Base-by-base conservation (phyloP, 2,329 filamentous ascomycete genomes). In the Alternaria conjuncta region DNA sequence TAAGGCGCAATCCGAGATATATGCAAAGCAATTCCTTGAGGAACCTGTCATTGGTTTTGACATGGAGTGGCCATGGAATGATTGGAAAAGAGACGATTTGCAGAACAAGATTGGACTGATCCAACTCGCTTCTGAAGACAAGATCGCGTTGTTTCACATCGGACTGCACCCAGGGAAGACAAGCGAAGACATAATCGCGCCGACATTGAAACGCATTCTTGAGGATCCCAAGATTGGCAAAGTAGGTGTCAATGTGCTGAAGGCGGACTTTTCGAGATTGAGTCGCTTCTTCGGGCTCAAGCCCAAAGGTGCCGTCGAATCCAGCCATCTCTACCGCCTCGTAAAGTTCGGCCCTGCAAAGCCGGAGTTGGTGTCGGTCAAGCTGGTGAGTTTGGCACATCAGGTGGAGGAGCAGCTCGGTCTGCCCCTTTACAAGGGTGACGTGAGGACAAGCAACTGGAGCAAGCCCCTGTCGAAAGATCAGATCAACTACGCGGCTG, bases 1-100 rank as follows among this genome's bases (percentile, higher is more conserved):
- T 60, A 86, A 85, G 47, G 82, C 88, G 36, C 87, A 87, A 3
- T 90, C 91, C 18, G 93, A 97, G 76, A 80, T 83, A 6, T 86
- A 92, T 8, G 82, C 87, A 18, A 79, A 86, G 61, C 85, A 90
- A 61, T 97, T 97, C 70, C 75, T 89, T 43, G 69, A 86, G 25
- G 88, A 96, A 72, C 84, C 87, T 43, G 80, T 96, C 3, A 77
- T 97, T n/a, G 94, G 94, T 0, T 93, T 97, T 65, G 94, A 97
- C 73, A 85, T 97, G 65, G 95, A 97, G 81, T 97, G 95, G 94
- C 85, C 88, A 56, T 70, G 68, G 41, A 64, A 86, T 6, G 84
- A 88, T 0, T 81, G 75, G 6, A 83, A 77, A 20, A 71, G 67
- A 8, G 77, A 84, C 3, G 83, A 84, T 4, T 80, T 89, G 5